phyloP scores from a whole-genome alignment of 1,284 basidiomycete genomes.

The Apiotrichum gracile region DNA sequence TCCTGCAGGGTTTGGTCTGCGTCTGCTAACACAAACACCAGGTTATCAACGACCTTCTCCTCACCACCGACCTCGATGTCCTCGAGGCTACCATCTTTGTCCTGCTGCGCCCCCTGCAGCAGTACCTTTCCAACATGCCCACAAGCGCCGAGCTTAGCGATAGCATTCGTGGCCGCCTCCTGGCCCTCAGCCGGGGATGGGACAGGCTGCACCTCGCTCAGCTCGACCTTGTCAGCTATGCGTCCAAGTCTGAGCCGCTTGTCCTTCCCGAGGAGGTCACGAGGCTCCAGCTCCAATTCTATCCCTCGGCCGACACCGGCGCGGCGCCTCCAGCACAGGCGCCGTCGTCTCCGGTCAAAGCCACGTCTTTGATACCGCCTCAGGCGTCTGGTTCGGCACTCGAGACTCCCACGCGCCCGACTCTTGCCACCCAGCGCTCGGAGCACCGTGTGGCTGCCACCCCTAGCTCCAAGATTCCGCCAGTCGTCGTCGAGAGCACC shows the following conservation, averaged over 20 bases:
- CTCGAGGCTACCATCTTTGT: conserved; percentile 78
- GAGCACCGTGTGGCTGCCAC: conserved; percentile 4
- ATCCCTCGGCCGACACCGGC: conserved; percentile 24
- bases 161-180: conserved; percentile 40
- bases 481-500: conserved; percentile 7
- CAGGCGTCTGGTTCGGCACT: not conserved
- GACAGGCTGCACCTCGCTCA: conserved; percentile 34
- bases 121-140: conserved; percentile 73
- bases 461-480: conserved; percentile 2
- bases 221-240: conserved; percentile 47
- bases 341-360: conserved; percentile 1
- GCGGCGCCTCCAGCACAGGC: not conserved
- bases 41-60: conserved; percentile 66
- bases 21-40: not conserved
- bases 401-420: conserved; percentile 24
- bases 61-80: conserved; percentile 83
- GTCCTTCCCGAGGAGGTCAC: conserved; percentile 13
- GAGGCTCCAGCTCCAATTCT: conserved; percentile 49
- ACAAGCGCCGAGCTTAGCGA: conserved; percentile 57
- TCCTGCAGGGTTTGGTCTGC: too few relatives aligned
- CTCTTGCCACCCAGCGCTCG: conserved; percentile 2
- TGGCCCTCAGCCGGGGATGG: conserved; percentile 37
- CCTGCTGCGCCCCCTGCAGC: conserved; percentile 85
- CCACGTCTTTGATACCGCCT: not conserved
- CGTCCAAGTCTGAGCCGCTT: conserved; percentile 15